phyloP scores from a whole-genome alignment of 1,139 yeast genomes.

The Candida sp. region DNA sequence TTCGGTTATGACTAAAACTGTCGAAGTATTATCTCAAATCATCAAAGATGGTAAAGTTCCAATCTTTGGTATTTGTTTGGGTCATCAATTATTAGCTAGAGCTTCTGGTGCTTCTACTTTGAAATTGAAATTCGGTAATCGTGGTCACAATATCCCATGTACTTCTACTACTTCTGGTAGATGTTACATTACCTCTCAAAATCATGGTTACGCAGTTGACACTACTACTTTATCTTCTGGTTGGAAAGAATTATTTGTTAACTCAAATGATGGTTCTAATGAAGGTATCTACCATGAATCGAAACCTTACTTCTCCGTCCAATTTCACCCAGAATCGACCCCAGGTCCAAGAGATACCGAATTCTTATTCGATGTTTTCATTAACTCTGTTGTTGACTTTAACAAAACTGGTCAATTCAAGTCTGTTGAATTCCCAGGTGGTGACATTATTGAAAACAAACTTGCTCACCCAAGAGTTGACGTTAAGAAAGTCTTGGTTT shows the following conservation, averaged over 20 bases:
- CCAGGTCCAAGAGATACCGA: constrained; percentile 99
- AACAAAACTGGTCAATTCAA: constrained; percentile 54
- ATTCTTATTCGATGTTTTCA: constrained; percentile 92
- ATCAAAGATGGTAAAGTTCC: constrained; percentile 68
- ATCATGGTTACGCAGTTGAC: constrained; percentile 98
- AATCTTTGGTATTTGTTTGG: constrained; percentile 96
- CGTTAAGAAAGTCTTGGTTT: constrained; percentile 90
- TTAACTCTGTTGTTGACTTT: constrained; percentile 70
- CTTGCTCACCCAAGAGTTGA: constrained; percentile 63
- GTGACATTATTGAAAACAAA: constrained; percentile 65
- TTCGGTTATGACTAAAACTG: constrained; percentile 69
- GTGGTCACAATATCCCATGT: constrained; percentile 99
- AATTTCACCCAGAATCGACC: constrained; percentile 98
- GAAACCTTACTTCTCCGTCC: constrained; percentile 96
- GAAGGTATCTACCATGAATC: constrained; percentile 95
- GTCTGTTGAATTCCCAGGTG: constrained; percentile 91
- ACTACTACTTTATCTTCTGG: constrained; percentile 65
- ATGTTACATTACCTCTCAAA: constrained; percentile 98
- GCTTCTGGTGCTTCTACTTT: constrained; percentile 93
- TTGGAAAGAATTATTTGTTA: constrained; percentile 94
- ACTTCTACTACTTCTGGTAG: constrained; percentile 90
- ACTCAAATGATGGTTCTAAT: constrained; percentile 96
- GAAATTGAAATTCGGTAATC: constrained; percentile 97
- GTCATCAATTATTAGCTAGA: constrained; percentile 96
- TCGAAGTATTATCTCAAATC: constrained; percentile 53